A percentile compares a stretch with the other conserved stretches of the same genome.
These are phyloP conservation scores for Leptomonas pyrrhocoris DNA, from an alignment of 208 protist genomes.

Conservation along the genomic window DNA sequence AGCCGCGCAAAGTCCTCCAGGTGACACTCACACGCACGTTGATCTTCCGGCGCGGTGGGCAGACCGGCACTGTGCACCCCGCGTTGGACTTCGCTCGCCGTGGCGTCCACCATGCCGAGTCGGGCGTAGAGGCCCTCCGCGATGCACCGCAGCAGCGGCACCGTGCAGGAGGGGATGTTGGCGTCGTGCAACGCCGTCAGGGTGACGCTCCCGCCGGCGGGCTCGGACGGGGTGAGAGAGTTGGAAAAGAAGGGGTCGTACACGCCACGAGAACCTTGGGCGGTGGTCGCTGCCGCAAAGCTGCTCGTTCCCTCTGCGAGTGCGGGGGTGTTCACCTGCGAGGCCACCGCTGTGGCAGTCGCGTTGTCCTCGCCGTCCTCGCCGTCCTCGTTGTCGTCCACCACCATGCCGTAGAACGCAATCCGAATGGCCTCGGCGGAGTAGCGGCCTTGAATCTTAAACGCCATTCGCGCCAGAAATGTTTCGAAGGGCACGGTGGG, in stretches of 20 bases:
- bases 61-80: constrained; percentile 42
- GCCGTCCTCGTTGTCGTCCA: constrained; percentile 31
- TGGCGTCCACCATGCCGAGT: constrained; percentile 55
- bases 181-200: constrained; percentile 7
- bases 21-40: constrained; percentile 29
- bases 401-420: constrained; percentile 63
- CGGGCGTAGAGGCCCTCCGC: constrained; percentile 53
- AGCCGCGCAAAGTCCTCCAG: constrained; percentile 39
- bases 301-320: too few species aligned
- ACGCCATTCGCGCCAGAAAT: constrained; percentile 74
- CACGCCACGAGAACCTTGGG: constrained; percentile 15
- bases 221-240: constrained; percentile 25
- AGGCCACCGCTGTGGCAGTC: too few species aligned
- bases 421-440: constrained; percentile 60
- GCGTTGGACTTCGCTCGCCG: constrained; percentile 34
- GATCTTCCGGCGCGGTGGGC: constrained; percentile 26
- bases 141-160: constrained; percentile 52
- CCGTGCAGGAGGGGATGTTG: constrained; percentile 24
- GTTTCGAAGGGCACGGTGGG: constrained; percentile 66
- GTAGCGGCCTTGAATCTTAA: constrained; percentile 77
- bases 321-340: too few species aligned
- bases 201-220: constrained; percentile 8
- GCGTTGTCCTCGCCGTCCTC: too few species aligned
- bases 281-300: background rate
- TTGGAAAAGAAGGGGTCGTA: constrained; percentile 21